These are phyloP conservation scores for Talaromyces sp. DNA, from an alignment of 2,329 filamentous ascomycete genomes.

Conservation along the genomic window DNA sequence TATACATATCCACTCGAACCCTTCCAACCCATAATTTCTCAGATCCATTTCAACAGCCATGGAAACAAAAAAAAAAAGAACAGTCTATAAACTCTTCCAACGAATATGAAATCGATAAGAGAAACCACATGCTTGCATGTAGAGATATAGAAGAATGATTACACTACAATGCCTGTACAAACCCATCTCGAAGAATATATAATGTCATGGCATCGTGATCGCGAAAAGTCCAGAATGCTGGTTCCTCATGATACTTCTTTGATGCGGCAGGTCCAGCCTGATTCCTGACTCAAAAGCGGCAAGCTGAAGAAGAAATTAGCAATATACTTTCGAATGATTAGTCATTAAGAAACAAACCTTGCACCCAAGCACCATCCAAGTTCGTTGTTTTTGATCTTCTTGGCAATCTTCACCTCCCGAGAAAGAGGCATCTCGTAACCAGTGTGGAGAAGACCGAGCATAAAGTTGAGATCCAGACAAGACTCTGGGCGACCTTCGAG, in stretches of 20 bases:
- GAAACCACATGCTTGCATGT: background rate
- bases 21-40: background rate
- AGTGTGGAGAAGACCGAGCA: conserved; percentile 86
- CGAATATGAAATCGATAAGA: background rate
- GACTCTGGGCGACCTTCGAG: conserved; percentile 78
- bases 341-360: conserved; percentile 58
- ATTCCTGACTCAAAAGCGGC: conserved; percentile 73
- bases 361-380: conserved; percentile 96
- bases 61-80: background rate
- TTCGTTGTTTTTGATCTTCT: conserved; percentile 98
- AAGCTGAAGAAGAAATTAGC: conserved; percentile 54
- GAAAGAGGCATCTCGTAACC: conserved; percentile 98
- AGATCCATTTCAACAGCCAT: background rate
- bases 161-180: conserved; percentile 26
- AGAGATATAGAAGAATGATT: conserved; percentile 21
- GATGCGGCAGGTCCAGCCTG: conserved; percentile 87
- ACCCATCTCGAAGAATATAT: conserved; percentile 24
- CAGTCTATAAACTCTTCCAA: conserved; percentile 4
- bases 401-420: conserved; percentile 93
- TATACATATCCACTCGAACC: conserved; percentile 2
- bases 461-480: conserved; percentile 95
- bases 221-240: conserved; percentile 23
- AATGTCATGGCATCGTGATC: conserved; percentile 25
- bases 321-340: conserved; percentile 34
- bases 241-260: conserved; percentile 62